phyloP scores from a whole-genome alignment of 441 rosid genomes.

The Euphorbia celastroides region DNA sequence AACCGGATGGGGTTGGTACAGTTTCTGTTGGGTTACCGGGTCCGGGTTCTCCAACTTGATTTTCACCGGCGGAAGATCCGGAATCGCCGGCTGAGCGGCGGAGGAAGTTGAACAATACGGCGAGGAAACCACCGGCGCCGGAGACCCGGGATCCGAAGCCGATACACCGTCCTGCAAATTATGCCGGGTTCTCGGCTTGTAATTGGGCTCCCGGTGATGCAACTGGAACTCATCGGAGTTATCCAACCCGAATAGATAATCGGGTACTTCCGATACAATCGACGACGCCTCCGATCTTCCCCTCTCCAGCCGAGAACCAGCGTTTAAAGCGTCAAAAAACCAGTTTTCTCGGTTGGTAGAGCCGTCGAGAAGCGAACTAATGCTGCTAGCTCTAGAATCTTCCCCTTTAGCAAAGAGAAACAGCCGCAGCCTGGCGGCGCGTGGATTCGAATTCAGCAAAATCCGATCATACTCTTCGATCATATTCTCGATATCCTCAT shows the following conservation, averaged over 20 bases:
- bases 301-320: slow-evolving; percentile 50
- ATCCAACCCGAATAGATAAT: slow-evolving; percentile 82
- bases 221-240: slow-evolving; percentile 46
- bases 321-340: slow-evolving; percentile 83
- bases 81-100: slow-evolving; percentile 39
- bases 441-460: slow-evolving; percentile 55
- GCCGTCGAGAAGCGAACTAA: slow-evolving; percentile 78
- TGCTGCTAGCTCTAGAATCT: slow-evolving; percentile 64
- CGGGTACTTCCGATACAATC: slow-evolving; percentile 78
- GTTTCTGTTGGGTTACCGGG: slow-evolving; percentile 22
- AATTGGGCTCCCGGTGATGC: slow-evolving; percentile 33
- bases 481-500: slow-evolving; percentile 96
- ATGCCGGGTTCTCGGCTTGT: slow-evolving; percentile 33
- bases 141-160: slow-evolving; percentile 83
- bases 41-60: slow-evolving; percentile 55
- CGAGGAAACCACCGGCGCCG: slow-evolving; percentile 60
- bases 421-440: slow-evolving; percentile 76
- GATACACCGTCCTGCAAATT: slow-evolving; percentile 45
- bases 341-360: slow-evolving; percentile 77
- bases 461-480: slow-evolving; percentile 91
- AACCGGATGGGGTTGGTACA: not conserved
- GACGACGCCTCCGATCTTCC: slow-evolving; percentile 85
- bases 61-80: slow-evolving; percentile 63
- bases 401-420: slow-evolving; percentile 61
- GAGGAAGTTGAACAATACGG: slow-evolving; percentile 65